Evolutionary conservation across 352 stramenopile genomes (phyloP), one percentile per base, ranked within the genome.

Genomic region (Halophytophthora batemanensis): DNA sequence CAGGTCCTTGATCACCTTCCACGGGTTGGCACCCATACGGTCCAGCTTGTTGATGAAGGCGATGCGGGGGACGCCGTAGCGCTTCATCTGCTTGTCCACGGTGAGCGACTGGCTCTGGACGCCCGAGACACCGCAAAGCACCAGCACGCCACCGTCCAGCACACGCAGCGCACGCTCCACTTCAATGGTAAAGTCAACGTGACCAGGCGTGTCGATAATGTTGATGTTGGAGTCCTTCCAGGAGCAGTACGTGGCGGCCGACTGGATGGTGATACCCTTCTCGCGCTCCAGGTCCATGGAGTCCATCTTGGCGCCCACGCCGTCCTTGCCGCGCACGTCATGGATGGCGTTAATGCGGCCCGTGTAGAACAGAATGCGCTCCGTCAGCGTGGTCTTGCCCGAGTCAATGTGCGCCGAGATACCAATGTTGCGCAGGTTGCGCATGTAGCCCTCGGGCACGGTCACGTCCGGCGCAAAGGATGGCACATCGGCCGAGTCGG

Each of bases 171-270:
- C 96, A 25, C 97, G 87, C 75, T 99, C 97, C 31, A 96, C 86
- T 73, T 99, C 97, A 66, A 99, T 98, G 2, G 97, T 99, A 63
- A 99, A 99, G 74, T 99, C 97, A 31, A 99, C 97, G 84, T 99
- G 97, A 57, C 97, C 97, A 22, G 97, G 97, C 36, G 97, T 99
- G 74, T 99, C 97, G 59, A 99, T 99, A 67, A 99, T 99, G 74
- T 99, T 99, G 57, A 99, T 97, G 74, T 98, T 95, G 37, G 90
- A 81, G 65, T 98, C 88, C 61, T 98, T 97, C 89, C 90, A 97
- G 50, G 66, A 74, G 64, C 88, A 98, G 77, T 98, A 98, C 15
- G 97, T 99, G 35, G 97, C 97, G 18, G 97, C 97, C 40, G 88
- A 98, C 77, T 99, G 96, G 76, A 99, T 99, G 8, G 97, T 99